Evolutionary conservation across 495 filamentous ascomycete genomes (phyloP).

Genomic region (Pseudotulostoma volvatum): DNA sequence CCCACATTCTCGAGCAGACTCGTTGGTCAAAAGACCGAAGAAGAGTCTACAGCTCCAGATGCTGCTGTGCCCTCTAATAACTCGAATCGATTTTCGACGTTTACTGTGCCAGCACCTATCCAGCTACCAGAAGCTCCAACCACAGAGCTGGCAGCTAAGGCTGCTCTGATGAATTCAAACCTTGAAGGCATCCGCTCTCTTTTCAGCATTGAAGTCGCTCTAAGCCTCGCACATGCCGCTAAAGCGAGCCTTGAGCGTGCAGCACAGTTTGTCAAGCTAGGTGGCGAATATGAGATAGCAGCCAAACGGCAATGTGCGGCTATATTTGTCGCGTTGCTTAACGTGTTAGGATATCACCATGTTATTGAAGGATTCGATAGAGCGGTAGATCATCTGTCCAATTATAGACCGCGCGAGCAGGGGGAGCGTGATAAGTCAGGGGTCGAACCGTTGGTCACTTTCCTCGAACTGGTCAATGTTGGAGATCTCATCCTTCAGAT

Average conservation of each 20-base stretch:
- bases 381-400: constrained; percentile 77
- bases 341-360: constrained; percentile 72
- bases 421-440: constrained; percentile 51
- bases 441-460: constrained; percentile 85
- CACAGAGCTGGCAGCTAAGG: constrained; percentile 86
- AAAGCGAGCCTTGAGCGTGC: constrained; percentile 79
- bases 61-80: constrained; percentile 23
- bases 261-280: constrained; percentile 62
- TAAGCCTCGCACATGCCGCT: constrained; percentile 77
- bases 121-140: constrained; percentile 54
- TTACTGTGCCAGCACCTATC: constrained; percentile 25
- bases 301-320: constrained; percentile 80
- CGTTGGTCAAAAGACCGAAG: constrained; percentile 20
- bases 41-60: constrained; percentile 18
- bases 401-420: constrained; percentile 80
- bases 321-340: constrained; percentile 72
- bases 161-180: constrained; percentile 85
- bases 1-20: constrained; percentile 42
- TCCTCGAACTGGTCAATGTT: constrained; percentile 94
- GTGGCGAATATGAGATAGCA: constrained; percentile 62
- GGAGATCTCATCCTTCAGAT: constrained; percentile 97
- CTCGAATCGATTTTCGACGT: constrained; percentile 36
- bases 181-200: constrained; percentile 85
- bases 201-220: constrained; percentile 90
- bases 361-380: constrained; percentile 82